A percentile compares a stretch with the other conserved stretches of the same genome.
phyloP scores from a whole-genome alignment of 2,329 filamentous ascomycete species.

The Elsinoe ampelina region DNA sequence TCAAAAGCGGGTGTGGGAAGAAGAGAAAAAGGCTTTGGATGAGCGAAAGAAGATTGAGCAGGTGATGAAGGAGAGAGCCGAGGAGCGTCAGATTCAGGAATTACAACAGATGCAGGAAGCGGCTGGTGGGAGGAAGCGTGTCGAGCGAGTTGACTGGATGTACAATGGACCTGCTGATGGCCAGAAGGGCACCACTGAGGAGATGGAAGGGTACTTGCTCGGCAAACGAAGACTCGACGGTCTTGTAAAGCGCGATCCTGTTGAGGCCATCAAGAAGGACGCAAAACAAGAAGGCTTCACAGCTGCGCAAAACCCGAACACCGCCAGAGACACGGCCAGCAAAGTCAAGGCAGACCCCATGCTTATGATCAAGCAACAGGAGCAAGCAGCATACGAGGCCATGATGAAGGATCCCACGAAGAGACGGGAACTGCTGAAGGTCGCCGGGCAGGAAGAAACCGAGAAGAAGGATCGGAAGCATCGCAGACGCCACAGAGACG shows the following conservation, averaged over 20 bases:
- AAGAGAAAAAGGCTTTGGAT: constrained; percentile 84
- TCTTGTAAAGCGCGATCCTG: constrained; percentile 71
- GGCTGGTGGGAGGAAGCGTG: constrained; percentile 69
- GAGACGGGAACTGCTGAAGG: constrained; percentile 56
- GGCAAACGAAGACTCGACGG: constrained; percentile 89
- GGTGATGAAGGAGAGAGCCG: constrained; percentile 83
- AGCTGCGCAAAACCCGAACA: constrained; percentile 60
- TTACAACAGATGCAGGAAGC: constrained; percentile 82
- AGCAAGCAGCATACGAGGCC: constrained; percentile 44
- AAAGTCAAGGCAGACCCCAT: constrained; percentile 90
- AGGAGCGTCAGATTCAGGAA: constrained; percentile 87
- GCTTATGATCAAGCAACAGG: constrained; percentile 84
- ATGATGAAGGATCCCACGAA: constrained; percentile 71
- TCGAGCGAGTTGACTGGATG: constrained; percentile 95
- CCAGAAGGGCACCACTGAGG: constrained; percentile 67
- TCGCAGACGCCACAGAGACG: constrained; percentile 24
- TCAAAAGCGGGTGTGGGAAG: constrained; percentile 80
- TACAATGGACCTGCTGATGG: constrained; percentile 78
- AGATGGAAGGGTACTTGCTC: constrained; percentile 86
- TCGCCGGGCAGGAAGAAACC: constrained; percentile 26
- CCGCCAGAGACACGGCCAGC: constrained; percentile 64
- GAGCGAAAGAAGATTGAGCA: constrained; percentile 92
- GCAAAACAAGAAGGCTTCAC: constrained; percentile 41
- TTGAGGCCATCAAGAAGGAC: constrained; percentile 68
- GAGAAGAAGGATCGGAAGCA: constrained; percentile 23